These are phyloP conservation scores for Trichophyton verrucosum DNA, from an alignment of 2,329 filamentous ascomycete genomes.

Conservation along the genomic window DNA sequence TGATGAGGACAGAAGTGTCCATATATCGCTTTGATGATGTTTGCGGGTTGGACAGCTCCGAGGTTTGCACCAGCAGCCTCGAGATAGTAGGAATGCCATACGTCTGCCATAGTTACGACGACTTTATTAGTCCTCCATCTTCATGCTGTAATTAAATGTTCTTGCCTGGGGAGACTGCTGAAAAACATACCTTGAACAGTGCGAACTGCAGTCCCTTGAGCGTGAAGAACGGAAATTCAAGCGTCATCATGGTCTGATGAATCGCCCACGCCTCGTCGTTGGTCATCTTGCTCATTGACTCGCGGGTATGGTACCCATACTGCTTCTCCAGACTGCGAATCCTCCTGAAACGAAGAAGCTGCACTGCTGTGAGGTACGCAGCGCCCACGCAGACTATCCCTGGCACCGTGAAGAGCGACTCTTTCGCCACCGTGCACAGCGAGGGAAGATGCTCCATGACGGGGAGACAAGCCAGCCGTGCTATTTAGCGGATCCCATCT, in stretches of 20 bases:
- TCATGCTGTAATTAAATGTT: not conserved
- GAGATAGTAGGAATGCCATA: slow-evolving; percentile 46
- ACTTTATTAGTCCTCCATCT: not conserved
- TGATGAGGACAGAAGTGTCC: slow-evolving; percentile 36
- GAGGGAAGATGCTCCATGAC: not conserved
- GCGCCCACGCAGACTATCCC: slow-evolving; percentile 2
- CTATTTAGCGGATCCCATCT: not conserved
- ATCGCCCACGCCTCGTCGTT: slow-evolving; percentile 42
- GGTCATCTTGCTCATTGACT: slow-evolving; percentile 42
- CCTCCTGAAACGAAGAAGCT: slow-evolving; percentile 27
- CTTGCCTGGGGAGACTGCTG: not conserved
- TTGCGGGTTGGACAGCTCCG: slow-evolving; percentile 29
- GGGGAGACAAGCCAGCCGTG: not conserved
- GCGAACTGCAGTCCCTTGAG: slow-evolving; percentile 45
- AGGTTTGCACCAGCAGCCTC: slow-evolving; percentile 32
- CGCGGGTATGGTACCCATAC: slow-evolving; percentile 35
- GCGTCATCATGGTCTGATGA: slow-evolving; percentile 32
- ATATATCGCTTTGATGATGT: slow-evolving; percentile 37
- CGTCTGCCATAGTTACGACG: slow-evolving; percentile 25
- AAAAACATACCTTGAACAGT: slow-evolving; percentile 39
- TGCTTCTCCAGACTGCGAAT: slow-evolving; percentile 30
- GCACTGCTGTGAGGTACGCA: slow-evolving; percentile 25
- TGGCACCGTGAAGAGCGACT: not conserved
- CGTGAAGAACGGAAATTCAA: slow-evolving; percentile 46
- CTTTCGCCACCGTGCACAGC: not conserved